Percentiles rank a stretch among this genome's conserved stretches.
Conservation (phyloP, 1,284 basidiomycete species). For the Microbotryomycetes sp. region DNA sequence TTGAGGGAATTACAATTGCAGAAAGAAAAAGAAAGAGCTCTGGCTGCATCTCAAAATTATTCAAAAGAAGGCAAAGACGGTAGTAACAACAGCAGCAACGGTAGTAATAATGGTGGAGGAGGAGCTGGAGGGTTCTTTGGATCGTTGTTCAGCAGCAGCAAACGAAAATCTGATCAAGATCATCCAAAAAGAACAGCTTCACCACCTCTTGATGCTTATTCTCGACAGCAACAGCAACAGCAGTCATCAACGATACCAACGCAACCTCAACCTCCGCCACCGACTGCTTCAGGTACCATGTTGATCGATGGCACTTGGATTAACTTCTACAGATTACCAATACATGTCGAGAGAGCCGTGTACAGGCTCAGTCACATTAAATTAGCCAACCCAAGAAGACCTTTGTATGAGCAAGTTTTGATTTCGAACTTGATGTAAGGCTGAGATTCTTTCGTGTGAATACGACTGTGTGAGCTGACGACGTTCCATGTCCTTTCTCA, state of each 20-base stretch:
- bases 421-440: constrained; percentile 73
- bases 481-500: not conserved
- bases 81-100: constrained; percentile 4
- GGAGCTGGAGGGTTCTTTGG: constrained; percentile 65
- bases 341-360: constrained; percentile 95
- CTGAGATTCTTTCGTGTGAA: not conserved
- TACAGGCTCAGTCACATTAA: constrained; percentile 95
- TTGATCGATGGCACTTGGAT: constrained; percentile 50
- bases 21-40: not conserved
- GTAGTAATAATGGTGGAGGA: not conserved
- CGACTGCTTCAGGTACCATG: constrained; percentile 37
- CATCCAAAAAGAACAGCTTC: not conserved
- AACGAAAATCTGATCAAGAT: constrained; percentile 68
- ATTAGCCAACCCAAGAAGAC: constrained; percentile 88
- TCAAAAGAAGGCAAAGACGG: not conserved
- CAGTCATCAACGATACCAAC: constrained; percentile 48
- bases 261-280: constrained; percentile 61
- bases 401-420: constrained; percentile 94
- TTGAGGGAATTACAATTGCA: too few relatives aligned
- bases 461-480: not conserved
- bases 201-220: constrained; percentile 4
- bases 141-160: constrained; percentile 75
- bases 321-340: constrained; percentile 79
- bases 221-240: constrained; percentile 55
- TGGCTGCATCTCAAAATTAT: not conserved